Evolutionary conservation across 2,329 filamentous ascomycete genomes (phyloP), one percentile per base, ranked within the genome.

Genomic region (Didymella segeticola): DNA sequence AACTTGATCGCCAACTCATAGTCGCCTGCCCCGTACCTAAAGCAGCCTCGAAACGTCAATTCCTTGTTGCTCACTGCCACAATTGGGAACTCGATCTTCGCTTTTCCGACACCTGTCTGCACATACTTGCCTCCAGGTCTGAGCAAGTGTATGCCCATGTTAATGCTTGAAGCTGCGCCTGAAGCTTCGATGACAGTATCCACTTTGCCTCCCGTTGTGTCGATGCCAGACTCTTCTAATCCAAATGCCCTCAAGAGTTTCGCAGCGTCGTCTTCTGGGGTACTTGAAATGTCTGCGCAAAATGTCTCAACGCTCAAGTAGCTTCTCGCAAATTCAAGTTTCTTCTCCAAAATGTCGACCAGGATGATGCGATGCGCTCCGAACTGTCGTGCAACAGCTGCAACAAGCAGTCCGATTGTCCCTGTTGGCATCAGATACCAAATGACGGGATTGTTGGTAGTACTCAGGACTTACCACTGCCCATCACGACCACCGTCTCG

Each of bases 101-200:
- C 90, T 80, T 89, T 91, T 60, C 93, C 93, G 9, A 97, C 91
- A 19, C 93, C 93, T 60, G 96, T 95, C 61, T 97, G 89, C 71
- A 97, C 96, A 52, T 96, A 93, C 78, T 95, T 96, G 61, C 93
- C 93, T 58, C 93, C 93, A 66, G 96, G 96, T 77, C 92, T 92
- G 71, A 89, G 83, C 14, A 90, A 86, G 83, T 91, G 91, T 70
- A 97, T 91, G 37, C 92, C 91, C 20, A 89, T 83, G 4, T 89
- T 86, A 64, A 97, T 89, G 73, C 89, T 93, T 76, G 87, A 90
- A 79, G 96, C 91, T 8, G 96, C 91, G 38, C 93, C 93, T 0
- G 93, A 97, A 79, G 92, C 96, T 78, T 98, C 93, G 73, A 98
- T 83, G 9, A 88, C 87, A 26, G 96, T 80, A 20, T 88, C 84